Percentiles rank a stretch among this genome's conserved stretches.
Conservation (phyloP, 352 stramenopile species). For the Thalassiosira mediterranea region DNA sequence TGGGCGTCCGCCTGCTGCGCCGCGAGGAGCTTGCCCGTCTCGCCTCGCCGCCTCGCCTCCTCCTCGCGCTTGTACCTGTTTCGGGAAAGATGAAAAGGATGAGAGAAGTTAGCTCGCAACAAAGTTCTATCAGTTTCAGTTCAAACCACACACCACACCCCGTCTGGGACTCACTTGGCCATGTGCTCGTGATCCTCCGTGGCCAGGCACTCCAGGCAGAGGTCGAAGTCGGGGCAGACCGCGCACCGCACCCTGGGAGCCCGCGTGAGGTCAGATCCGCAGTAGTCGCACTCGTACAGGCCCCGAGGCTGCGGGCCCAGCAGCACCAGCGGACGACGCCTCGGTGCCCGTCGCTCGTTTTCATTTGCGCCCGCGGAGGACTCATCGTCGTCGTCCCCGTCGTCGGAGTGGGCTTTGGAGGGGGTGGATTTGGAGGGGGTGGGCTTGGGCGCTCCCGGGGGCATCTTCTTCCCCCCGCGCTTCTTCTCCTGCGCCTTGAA, state of each 20-base stretch:
- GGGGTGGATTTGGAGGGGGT: too few species aligned
- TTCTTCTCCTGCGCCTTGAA: not conserved
- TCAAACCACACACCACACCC: too few species aligned
- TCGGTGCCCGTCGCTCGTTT: not conserved
- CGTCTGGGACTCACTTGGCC: too few species aligned
- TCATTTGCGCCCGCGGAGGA: not conserved
- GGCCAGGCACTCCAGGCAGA: constrained; percentile 95
- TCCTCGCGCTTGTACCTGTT: constrained; percentile 41
- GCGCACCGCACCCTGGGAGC: constrained; percentile 80
- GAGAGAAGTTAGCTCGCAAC: too few species aligned
- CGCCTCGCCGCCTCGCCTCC: constrained; percentile 17
- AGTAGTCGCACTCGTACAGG: constrained; percentile 85
- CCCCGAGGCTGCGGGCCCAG: constrained; percentile 66
- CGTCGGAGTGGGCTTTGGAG: not conserved
- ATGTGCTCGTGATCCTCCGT: constrained; percentile 60
- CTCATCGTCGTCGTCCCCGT: not conserved
- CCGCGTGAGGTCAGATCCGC: constrained; percentile 78
- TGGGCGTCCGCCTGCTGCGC: not conserved
- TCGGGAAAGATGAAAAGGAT: too few species aligned
- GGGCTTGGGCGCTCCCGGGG: too few species aligned
- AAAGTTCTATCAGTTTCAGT: too few species aligned
- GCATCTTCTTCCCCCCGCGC: not conserved
- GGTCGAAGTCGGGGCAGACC: constrained; percentile 82
- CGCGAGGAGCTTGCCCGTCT: not conserved
- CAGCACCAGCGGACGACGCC: constrained; percentile 56